Evolutionary conservation across 2,329 filamentous ascomycete genomes (phyloP).

Genomic region (Alternaria ethzedia): DNA sequence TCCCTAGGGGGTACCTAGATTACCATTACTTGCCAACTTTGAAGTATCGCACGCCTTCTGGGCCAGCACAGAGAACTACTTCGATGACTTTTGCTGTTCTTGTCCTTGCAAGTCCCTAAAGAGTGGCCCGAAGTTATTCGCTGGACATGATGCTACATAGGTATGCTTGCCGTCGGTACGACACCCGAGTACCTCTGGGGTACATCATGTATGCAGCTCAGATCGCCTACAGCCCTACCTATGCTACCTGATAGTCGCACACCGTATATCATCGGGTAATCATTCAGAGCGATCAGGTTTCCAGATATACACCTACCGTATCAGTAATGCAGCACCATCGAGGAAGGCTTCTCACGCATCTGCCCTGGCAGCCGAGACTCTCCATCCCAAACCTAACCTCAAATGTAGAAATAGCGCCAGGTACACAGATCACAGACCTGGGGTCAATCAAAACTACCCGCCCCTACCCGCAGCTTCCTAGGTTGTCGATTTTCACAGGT

Average conservation of each 20-base stretch:
- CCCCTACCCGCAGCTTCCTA: constrained; percentile 4
- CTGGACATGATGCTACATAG: background rate
- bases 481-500: constrained; percentile 17
- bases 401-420: background rate
- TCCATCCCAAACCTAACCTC: background rate
- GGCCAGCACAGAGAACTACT: background rate
- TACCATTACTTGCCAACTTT: background rate
- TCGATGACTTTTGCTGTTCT: background rate
- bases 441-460: constrained; percentile 2
- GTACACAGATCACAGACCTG: constrained; percentile 4
- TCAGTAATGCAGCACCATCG: background rate
- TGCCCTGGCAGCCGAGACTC: background rate
- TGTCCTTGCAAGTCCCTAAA: background rate
- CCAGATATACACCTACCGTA: background rate
- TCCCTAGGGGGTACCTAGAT: background rate
- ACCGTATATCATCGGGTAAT: background rate
- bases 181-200: background rate
- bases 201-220: background rate
- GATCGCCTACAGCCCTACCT: background rate
- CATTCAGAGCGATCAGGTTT: background rate
- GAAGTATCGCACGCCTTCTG: background rate
- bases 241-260: background rate
- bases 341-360: background rate
- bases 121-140: background rate
- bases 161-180: background rate